Base-by-base conservation (phyloP, 139 green algal species). In the Volvox africanus region DNA sequence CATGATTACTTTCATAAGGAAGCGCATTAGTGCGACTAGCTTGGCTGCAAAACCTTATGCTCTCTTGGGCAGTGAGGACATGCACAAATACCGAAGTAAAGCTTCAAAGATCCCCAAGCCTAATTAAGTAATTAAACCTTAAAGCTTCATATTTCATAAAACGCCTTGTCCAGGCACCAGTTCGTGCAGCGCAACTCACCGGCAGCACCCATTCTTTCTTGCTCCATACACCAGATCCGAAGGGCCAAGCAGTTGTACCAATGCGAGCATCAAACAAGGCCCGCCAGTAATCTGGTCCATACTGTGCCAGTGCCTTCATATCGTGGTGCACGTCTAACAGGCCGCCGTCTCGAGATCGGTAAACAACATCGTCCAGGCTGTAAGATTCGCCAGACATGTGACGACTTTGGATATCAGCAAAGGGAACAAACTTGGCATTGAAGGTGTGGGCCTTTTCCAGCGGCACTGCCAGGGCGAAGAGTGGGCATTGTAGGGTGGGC, bases 141-240 rank as follows among this genome's bases (percentile, higher is more conserved):
- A 14, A 55, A n/a, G n/a, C n/a, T n/a, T n/a, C n/a, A n/a, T n/a
- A 55, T 55, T 55, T 55, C 44, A 9, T 55, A 55, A 55, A 55
- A 55, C 44, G 44, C 44, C 44, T 55, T 55, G 44, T 9, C 44
- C 44, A 14, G 44, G 44, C 21, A 73, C 21, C 65, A 12, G 21
- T 73, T 28, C 65, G 65, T 12, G 65, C 21, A 11, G 65, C 65
- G 6, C 14, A 55, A 24, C 95, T 92, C 87, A 98, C 97, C 90
- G 98, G 98, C 62, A 99, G 95, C 18, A 99, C 97, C 98, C 98
- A 99, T 91, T 99, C 98, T 94, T 99, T 99, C 95, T 99, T 99
- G 93, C 96, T 99, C 98, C 98, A 99, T 0, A 99, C 98, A 1
- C 98, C 98, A 0, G 97, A 99, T 78, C 98, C 98, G 86, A 98